These are phyloP conservation scores for Microbotryomycetes sp. DNA, from an alignment of 1,284 basidiomycete species.

Conservation along the genomic window DNA sequence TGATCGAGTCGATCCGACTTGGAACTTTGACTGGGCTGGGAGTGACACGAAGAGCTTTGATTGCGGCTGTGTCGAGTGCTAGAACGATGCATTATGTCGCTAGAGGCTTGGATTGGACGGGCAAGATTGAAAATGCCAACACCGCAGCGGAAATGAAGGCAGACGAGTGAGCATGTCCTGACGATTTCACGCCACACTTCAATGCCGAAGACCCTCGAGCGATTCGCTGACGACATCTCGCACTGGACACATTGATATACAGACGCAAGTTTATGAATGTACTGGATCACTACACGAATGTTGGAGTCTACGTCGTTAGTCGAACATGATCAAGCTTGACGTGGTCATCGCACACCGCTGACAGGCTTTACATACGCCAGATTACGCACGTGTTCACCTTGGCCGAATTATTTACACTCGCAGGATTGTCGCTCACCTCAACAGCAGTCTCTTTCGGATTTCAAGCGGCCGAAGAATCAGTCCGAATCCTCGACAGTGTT, in stretches of 20 bases:
- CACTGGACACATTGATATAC: neutral
- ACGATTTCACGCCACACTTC: neutral
- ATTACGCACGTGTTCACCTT: conserved; percentile 50
- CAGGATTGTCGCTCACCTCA: conserved; percentile 47
- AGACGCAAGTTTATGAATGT: conserved; percentile 44
- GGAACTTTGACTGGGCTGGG: conserved; percentile 38
- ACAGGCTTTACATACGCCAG: no score
- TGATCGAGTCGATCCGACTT: conserved; percentile 40
- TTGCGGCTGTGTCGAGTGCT: conserved; percentile 45
- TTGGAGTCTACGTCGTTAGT: conserved; percentile 48
- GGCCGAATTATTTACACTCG: conserved; percentile 50
- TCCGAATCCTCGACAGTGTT: conserved; percentile 48
- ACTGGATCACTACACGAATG: conserved; percentile 49
- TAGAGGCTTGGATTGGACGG: conserved; percentile 34
- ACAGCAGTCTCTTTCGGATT: conserved; percentile 42
- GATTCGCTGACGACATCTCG: neutral
- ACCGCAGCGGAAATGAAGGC: neutral
- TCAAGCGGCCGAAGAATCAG: conserved; percentile 48
- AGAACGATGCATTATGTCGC: conserved; percentile 42
- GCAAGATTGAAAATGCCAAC: conserved; percentile 17
- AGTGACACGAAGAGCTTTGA: conserved; percentile 43
- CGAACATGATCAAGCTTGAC: no score
- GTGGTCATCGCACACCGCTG: no score
- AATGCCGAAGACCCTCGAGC: neutral
- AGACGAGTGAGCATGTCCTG: conserved; percentile 17